Evolutionary conservation across 352 stramenopile genomes (phyloP).

Genomic region (Pseudoperonospora humuli): DNA sequence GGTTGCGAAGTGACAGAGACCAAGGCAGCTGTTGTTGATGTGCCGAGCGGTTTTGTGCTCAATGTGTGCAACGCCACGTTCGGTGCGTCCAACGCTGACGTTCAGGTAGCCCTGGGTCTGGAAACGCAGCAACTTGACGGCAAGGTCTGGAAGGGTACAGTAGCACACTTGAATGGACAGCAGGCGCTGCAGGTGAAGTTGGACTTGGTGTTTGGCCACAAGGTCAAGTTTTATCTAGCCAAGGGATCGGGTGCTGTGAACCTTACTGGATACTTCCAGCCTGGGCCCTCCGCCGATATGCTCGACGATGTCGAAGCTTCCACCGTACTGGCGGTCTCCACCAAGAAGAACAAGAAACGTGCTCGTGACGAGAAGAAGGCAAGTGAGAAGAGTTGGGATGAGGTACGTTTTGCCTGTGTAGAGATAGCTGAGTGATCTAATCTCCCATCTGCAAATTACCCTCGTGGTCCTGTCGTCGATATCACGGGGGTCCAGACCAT

Average conservation of each 20-base stretch:
- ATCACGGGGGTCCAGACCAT: constrained; percentile 69
- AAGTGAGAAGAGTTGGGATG: constrained; percentile 38
- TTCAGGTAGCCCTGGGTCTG: constrained; percentile 37
- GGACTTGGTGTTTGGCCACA: constrained; percentile 67
- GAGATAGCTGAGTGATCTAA: background rate
- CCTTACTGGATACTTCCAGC: constrained; percentile 79
- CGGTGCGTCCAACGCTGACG: constrained; percentile 12
- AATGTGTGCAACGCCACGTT: constrained; percentile 55
- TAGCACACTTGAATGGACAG: constrained; percentile 44
- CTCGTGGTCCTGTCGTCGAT: constrained; percentile 34
- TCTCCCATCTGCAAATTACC: constrained; percentile 67
- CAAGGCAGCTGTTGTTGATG: constrained; percentile 40
- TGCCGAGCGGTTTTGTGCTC: constrained; percentile 53
- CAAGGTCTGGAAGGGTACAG: constrained; percentile 55
- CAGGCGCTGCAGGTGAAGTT: constrained; percentile 65
- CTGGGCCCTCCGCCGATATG: constrained; percentile 36
- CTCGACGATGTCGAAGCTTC: constrained; percentile 18
- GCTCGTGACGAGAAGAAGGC: constrained; percentile 31
- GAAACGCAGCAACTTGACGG: constrained; percentile 62
- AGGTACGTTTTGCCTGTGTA: constrained; percentile 31
- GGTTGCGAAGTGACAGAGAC: constrained; percentile 46
- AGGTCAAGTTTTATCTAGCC: constrained; percentile 73
- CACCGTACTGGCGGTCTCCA: background rate
- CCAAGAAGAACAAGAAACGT: constrained; percentile 67
- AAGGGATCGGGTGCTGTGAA: constrained; percentile 56